Conservation (phyloP, 2,329 filamentous ascomycete species). For the Cordyceps cicadae region DNA sequence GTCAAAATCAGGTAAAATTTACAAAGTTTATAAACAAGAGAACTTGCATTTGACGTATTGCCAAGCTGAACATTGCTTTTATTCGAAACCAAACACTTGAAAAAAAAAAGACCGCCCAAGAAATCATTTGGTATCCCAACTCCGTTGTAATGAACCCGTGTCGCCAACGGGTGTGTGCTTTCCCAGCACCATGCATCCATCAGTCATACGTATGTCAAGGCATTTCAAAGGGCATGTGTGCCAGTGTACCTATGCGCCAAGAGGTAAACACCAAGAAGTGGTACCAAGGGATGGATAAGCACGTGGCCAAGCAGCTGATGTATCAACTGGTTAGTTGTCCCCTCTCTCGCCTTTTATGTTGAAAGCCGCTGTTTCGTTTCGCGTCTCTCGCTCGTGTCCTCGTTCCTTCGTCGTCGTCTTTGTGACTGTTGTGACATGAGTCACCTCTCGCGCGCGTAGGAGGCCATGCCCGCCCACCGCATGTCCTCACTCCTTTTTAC, state of each 20-base stretch:
- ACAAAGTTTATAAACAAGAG: background rate
- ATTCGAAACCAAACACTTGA: no score
- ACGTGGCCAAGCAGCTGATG: no score
- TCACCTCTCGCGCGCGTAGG: background rate
- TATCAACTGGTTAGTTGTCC: no score
- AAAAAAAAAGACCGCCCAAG: background rate
- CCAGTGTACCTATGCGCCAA: background rate
- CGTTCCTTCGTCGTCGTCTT: background rate
- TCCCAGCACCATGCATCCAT: no score
- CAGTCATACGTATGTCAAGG: background rate
- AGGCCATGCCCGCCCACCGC: background rate
- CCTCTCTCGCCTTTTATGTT: no score
- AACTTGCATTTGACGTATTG: background rate
- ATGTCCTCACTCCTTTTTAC: background rate
- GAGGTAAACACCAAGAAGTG: no score
- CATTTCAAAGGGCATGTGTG: no score
- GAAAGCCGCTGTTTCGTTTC: background rate
- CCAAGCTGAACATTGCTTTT: no score
- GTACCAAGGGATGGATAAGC: no score
- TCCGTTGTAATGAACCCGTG: constrained; percentile 3
- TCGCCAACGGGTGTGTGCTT: background rate
- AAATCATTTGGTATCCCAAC: constrained; percentile 3
- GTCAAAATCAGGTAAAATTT: background rate
- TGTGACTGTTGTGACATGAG: background rate
- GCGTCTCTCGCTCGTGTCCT: background rate